phyloP scores from a whole-genome alignment of 768 basidiomycete genomes.

The Lactarius evosmus region DNA sequence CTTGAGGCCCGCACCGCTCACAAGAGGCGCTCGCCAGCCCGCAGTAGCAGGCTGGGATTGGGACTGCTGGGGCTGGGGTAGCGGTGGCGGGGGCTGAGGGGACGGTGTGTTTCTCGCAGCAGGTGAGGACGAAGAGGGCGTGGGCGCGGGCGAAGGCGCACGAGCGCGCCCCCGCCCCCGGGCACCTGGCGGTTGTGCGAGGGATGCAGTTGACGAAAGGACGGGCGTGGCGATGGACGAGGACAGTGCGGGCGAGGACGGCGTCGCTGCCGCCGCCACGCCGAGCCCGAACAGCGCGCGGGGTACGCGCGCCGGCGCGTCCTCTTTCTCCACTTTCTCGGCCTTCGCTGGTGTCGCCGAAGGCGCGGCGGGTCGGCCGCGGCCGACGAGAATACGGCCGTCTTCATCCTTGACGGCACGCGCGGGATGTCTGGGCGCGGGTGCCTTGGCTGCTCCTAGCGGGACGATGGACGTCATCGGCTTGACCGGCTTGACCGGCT shows the following conservation, averaged over 20 bases:
- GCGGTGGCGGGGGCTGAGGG: constrained; percentile 25
- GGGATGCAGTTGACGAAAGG: constrained; percentile 72
- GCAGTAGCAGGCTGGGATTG: constrained; percentile 5
- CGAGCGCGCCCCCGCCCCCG: constrained; percentile 29
- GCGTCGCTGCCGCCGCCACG: constrained; percentile 21
- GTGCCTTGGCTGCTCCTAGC: background rate
- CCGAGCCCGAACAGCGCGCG: constrained; percentile 14
- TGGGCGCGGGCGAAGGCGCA: constrained; percentile 15
- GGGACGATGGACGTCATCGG: constrained; percentile 6
- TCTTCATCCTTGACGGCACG: constrained; percentile 4
- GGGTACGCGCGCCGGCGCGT: constrained; percentile 1
- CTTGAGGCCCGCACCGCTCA: constrained; percentile 18
- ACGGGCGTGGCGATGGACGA: constrained; percentile 71
- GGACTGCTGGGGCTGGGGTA: background rate
- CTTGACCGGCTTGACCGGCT: constrained; percentile 7
- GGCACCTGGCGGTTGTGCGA: constrained; percentile 48
- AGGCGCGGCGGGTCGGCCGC: background rate
- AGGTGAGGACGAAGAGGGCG: constrained; percentile 35
- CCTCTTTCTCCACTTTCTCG: background rate
- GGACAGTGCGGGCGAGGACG: constrained; percentile 41
- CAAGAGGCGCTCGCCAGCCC: constrained; percentile 13
- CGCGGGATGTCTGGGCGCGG: background rate
- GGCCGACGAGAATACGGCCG: background rate
- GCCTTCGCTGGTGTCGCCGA: background rate
- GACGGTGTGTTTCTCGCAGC: constrained; percentile 31